Evolutionary conservation across 306 rosid species (phyloP).

Genomic region (Quercus variabilis): DNA sequence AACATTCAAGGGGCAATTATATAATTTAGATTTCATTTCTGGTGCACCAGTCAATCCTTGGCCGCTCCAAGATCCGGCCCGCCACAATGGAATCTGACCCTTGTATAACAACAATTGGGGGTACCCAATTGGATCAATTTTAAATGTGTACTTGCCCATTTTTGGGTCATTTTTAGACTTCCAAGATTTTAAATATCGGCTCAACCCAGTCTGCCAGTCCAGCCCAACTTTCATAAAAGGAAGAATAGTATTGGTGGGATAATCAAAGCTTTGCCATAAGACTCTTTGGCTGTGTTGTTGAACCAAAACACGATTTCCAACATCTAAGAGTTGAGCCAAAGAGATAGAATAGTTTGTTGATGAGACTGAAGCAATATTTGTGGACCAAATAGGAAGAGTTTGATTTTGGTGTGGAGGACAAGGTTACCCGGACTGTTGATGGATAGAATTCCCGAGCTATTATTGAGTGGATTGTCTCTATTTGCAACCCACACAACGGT

Average conservation of each 20-base stretch:
- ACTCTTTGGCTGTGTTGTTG: not conserved
- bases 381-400: conserved; percentile 17
- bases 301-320: conserved; percentile 25
- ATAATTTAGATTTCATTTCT: not conserved
- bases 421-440: conserved; percentile 27
- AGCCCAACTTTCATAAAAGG: conserved; percentile 23
- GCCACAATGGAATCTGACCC: conserved; percentile 21
- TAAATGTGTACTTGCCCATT: conserved; percentile 18
- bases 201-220: conserved; percentile 10
- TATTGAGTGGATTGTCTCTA: conserved; percentile 36
- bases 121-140: conserved; percentile 32
- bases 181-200: conserved; percentile 32
- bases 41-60: conserved; percentile 28
- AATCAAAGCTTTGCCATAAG: conserved; percentile 37
- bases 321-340: conserved; percentile 26
- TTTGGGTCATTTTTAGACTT: conserved; percentile 42
- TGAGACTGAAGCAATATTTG: not conserved
- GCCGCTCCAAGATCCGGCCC: conserved; percentile 36
- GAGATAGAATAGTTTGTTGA: not conserved
- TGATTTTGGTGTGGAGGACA: not conserved
- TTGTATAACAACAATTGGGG: conserved; percentile 39
- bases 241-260: conserved; percentile 26
- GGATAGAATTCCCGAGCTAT: conserved; percentile 30
- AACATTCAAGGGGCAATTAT: conserved; percentile 2
- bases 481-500: conserved; percentile 40